phyloP scores from a whole-genome alignment of 2,329 filamentous ascomycete species.

The Mariannaea elegans region DNA sequence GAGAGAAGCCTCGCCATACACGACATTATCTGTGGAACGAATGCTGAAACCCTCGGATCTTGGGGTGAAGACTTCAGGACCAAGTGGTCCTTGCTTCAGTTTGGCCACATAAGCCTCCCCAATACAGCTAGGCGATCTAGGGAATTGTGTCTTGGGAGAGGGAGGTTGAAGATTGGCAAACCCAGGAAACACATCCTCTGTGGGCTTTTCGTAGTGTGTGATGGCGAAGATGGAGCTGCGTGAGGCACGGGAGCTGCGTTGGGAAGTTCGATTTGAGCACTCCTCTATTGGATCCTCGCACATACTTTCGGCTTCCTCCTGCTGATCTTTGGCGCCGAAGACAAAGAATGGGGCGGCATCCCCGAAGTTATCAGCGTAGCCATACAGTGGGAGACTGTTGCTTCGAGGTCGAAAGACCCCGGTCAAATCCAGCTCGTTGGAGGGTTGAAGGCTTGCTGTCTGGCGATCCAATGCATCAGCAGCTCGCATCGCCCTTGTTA shows the following conservation, averaged over 20 bases:
- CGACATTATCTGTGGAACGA: constrained; percentile 47
- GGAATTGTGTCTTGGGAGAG: constrained; percentile 24
- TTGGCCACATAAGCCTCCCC: constrained; percentile 44
- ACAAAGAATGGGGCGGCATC: constrained; percentile 58
- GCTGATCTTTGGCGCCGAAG: constrained; percentile 50
- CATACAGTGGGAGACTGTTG: constrained; percentile 59
- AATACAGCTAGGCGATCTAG: constrained; percentile 44
- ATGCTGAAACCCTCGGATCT: constrained; percentile 47
- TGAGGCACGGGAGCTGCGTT: constrained; percentile 11
- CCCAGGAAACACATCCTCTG: constrained; percentile 33
- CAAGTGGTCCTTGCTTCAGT: constrained; percentile 25
- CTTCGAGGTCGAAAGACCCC: constrained; percentile 53
- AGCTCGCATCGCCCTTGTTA: constrained; percentile 64
- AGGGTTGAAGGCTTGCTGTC: constrained; percentile 63
- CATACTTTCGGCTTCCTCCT: constrained; percentile 32
- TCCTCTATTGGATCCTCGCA: constrained; percentile 26
- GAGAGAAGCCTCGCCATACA: constrained; percentile 52
- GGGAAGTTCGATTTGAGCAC: constrained; percentile 14
- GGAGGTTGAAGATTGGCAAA: constrained; percentile 34
- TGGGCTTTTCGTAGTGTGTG: constrained; percentile 41
- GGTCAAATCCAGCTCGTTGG: constrained; percentile 58
- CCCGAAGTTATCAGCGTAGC: constrained; percentile 53
- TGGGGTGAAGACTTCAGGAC: constrained; percentile 42
- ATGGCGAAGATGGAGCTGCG: constrained; percentile 41
- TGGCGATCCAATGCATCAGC: constrained; percentile 66